Evolutionary conservation across 106 monocot species (phyloP).

Genomic region (Posidonia australis): DNA sequence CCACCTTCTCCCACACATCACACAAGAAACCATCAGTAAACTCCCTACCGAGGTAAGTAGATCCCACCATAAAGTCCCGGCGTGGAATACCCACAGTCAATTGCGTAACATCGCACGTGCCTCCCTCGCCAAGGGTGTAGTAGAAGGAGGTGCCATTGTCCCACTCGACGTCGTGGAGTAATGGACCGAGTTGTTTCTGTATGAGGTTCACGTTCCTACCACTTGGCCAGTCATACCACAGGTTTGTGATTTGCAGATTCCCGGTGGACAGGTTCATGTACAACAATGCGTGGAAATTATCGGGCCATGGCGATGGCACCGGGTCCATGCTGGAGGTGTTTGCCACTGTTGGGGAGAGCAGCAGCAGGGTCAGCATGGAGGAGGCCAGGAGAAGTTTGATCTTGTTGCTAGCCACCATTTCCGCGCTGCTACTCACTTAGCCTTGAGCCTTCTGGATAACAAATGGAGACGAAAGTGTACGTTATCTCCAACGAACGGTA

Average conservation of each 20-base stretch:
- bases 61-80: slow-evolving; percentile 13
- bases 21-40: slow-evolving; percentile 43
- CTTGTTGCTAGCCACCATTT: no score
- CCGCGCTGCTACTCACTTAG: no score
- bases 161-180: slow-evolving; percentile 27
- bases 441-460: no score
- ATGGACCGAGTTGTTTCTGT: no score
- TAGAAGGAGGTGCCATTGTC: slow-evolving; percentile 34
- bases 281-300: slow-evolving; percentile 41
- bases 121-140: no score
- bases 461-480: no score
- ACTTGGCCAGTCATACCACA: slow-evolving; percentile 80
- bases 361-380: neutral
- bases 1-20: slow-evolving; percentile 39
- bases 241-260: slow-evolving; percentile 31
- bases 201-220: no score
- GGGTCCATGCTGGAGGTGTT: neutral
- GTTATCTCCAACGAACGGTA: no score
- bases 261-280: slow-evolving; percentile 36
- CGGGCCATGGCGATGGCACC: slow-evolving; percentile 37
- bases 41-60: no score
- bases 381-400: neutral
- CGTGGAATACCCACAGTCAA: slow-evolving; percentile 15
- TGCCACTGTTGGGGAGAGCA: neutral
- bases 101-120: neutral